Percentiles rank a stretch among this genome's conserved stretches.
phyloP scores from a whole-genome alignment of 2,329 filamentous ascomycete species.

The Fusarium austroafricanum region DNA sequence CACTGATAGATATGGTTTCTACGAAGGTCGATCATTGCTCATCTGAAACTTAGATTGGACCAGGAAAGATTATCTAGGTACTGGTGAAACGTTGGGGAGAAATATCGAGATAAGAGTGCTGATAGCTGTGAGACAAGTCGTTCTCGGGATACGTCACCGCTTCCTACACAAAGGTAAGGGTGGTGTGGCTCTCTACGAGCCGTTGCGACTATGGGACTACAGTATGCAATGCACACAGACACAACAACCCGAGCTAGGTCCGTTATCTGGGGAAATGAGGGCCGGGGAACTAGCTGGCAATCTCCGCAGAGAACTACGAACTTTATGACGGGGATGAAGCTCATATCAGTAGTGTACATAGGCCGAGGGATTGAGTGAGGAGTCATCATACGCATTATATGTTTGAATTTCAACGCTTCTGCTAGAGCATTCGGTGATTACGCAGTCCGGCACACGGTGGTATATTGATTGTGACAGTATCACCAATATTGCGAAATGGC shows the following conservation, averaged over 20 bases:
- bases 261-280: slow-evolving; percentile 36
- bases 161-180: slow-evolving; percentile 13
- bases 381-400: slow-evolving; percentile 3
- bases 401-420: slow-evolving; percentile 1
- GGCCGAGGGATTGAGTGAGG: slow-evolving; percentile 2
- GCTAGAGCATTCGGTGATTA: not conserved
- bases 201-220: not conserved
- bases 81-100: slow-evolving; percentile 12
- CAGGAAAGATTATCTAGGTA: slow-evolving; percentile 6
- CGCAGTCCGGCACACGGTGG: not conserved
- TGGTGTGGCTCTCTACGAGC: slow-evolving; percentile 34
- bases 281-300: slow-evolving; percentile 31
- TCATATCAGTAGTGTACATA: slow-evolving; percentile 6
- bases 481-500: slow-evolving; percentile 8
- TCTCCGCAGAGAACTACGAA: slow-evolving; percentile 30
- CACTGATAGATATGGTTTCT: slow-evolving; percentile 5
- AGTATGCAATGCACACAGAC: slow-evolving; percentile 1
- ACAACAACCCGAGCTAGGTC: slow-evolving; percentile 24
- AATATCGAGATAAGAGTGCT: slow-evolving; percentile 2
- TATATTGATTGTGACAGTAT: not conserved
- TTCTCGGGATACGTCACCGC: slow-evolving; percentile 13
- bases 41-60: slow-evolving; percentile 15
- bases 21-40: slow-evolving; percentile 2
- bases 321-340: slow-evolving; percentile 11
- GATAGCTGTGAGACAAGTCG: not conserved